Percentiles rank a stretch among this genome's conserved stretches.
These are phyloP conservation scores for Aspergillus felis DNA, from an alignment of 2,329 filamentous ascomycete species.

Conservation along the genomic window DNA sequence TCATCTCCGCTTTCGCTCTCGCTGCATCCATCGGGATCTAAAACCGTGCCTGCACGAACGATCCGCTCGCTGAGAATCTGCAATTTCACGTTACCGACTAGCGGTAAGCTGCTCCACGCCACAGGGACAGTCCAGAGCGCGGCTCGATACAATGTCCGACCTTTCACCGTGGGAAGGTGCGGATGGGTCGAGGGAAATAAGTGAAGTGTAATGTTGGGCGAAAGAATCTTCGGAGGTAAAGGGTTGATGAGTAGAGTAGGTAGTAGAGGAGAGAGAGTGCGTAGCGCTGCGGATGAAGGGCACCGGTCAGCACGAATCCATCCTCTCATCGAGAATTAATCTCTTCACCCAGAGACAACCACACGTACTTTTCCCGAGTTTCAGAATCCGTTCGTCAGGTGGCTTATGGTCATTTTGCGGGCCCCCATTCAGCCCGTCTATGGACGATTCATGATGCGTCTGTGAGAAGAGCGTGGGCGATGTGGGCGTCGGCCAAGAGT, in stretches of 20 bases:
- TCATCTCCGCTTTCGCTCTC: constrained; percentile 51
- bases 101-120: constrained; percentile 88
- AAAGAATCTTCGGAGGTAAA: constrained; percentile 59
- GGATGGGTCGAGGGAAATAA: constrained; percentile 60
- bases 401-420: constrained; percentile 42
- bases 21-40: constrained; percentile 29
- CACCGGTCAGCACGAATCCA: constrained; percentile 6
- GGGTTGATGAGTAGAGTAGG: constrained; percentile 59
- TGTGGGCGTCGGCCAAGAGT: constrained; percentile 30
- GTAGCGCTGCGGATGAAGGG: constrained; percentile 46
- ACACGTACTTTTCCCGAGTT: constrained; percentile 58
- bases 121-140: constrained; percentile 95
- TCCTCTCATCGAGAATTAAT: background rate
- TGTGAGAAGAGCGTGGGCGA: constrained; percentile 24
- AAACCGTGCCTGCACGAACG: constrained; percentile 51
- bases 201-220: constrained; percentile 59
- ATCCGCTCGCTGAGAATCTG: constrained; percentile 89
- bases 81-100: constrained; percentile 84
- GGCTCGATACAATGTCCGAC: constrained; percentile 83
- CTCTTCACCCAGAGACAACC: background rate
- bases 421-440: constrained; percentile 20
- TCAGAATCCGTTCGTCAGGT: constrained; percentile 57
- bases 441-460: constrained; percentile 14
- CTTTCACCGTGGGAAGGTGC: constrained; percentile 84
- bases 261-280: constrained; percentile 59